phyloP scores from a whole-genome alignment of 2,329 filamentous ascomycete genomes.

The Fusarium sp. region DNA sequence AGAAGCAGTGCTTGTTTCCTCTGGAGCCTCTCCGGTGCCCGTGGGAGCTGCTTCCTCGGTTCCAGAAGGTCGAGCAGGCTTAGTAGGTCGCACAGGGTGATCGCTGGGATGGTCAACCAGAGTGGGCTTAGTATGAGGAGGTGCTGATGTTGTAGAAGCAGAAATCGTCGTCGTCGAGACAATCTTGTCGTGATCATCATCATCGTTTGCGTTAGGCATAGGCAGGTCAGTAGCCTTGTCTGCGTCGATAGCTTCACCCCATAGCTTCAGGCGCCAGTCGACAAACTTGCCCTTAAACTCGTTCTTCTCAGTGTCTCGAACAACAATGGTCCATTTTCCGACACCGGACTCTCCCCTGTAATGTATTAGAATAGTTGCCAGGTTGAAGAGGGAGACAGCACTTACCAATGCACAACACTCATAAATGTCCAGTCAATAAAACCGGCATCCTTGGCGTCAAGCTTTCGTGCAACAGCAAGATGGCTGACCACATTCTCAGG shows the following conservation, averaged over 20 bases:
- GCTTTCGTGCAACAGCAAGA: conserved; percentile 77
- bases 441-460: conserved; percentile 74
- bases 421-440: conserved; percentile 99
- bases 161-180: conserved; percentile 65
- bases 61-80: conserved; percentile 54
- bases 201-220: conserved; percentile 83
- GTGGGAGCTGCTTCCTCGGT: conserved; percentile 47
- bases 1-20: conserved; percentile 63
- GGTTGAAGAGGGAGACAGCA: conserved; percentile 1
- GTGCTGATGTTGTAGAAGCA: conserved; percentile 70
- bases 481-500: conserved; percentile 85
- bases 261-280: conserved; percentile 94
- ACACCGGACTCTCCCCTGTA: conserved; percentile 84
- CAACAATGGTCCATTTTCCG: conserved; percentile 89
- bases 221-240: conserved; percentile 79
- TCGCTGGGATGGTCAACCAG: conserved; percentile 64
- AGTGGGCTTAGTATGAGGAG: conserved; percentile 58
- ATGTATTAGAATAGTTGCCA: conserved; percentile 45
- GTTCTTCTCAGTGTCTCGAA: conserved; percentile 87
- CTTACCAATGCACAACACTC: conserved; percentile 95
- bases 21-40: conserved; percentile 47
- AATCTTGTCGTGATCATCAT: conserved; percentile 80
- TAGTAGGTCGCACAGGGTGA: conserved; percentile 72
- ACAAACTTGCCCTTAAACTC: conserved; percentile 79
- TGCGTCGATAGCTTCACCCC: conserved; percentile 87